phyloP scores from a whole-genome alignment of 306 rosid species.

The Pyrus communis region DNA sequence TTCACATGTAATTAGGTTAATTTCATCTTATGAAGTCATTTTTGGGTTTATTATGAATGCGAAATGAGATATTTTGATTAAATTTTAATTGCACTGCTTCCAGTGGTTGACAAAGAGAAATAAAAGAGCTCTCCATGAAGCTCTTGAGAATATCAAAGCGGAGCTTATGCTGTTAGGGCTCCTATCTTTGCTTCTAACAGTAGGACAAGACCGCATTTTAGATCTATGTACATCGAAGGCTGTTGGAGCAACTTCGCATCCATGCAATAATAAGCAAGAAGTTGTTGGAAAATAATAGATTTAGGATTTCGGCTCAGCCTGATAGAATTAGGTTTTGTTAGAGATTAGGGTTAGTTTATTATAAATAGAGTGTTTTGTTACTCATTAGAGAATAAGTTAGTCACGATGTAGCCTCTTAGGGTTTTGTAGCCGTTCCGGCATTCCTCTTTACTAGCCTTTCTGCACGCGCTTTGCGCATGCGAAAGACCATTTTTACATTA shows the following conservation, averaged over 20 bases:
- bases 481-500: too few relatives aligned
- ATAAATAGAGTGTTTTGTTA: too few relatives aligned
- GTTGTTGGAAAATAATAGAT: too few relatives aligned
- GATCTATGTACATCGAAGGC: conserved; percentile 39
- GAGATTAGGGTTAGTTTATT: too few relatives aligned
- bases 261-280: conserved; percentile 35
- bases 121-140: conserved; percentile 52
- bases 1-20: background rate
- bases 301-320: too few relatives aligned
- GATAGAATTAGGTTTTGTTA: too few relatives aligned
- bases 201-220: conserved; percentile 48
- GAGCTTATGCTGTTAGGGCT: conserved; percentile 83
- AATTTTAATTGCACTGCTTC: background rate
- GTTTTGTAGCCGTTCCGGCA: too few relatives aligned
- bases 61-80: too few relatives aligned
- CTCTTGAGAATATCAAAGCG: conserved; percentile 72
- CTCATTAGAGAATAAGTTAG: too few relatives aligned
- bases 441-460: too few relatives aligned
- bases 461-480: too few relatives aligned
- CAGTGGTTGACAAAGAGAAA: conserved; percentile 72
- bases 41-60: background rate
- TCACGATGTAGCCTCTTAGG: too few relatives aligned
- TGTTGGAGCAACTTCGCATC: conserved; percentile 62
- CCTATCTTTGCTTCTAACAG: conserved; percentile 64
- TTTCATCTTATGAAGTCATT: background rate